Evolutionary conservation across 805 yeast species (phyloP), one percentile per base, ranked within the genome.

Genomic region (Sugiyamaella boreocaroliniensis): DNA sequence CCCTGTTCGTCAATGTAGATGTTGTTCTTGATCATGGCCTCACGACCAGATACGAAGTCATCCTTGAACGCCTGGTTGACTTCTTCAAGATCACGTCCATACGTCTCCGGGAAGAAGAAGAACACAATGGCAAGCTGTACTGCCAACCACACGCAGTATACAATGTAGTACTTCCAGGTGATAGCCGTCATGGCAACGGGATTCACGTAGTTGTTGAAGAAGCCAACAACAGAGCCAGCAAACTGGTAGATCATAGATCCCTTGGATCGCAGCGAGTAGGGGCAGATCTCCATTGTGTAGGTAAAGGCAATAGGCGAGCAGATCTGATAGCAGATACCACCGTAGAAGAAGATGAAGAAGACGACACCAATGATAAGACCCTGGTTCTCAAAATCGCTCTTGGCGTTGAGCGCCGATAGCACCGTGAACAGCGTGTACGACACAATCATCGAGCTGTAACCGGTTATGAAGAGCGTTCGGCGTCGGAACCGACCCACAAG

Each of bases 281-380:
- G 63, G 26, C 59, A 51, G n/a, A 64, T 50, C 48, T 64, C 68
- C 51, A 53, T 55, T 7, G 46, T 20, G 45, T 62, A 64, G 11
- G 61, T 52, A 40, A 53, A 20, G 19, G 51, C 55, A 29, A 59
- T 48, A 44, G 50, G 54, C 11, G 55, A 58, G 49, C 45, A 60
- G 29, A 48, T 48, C 48, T 53, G 56, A 48, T 53, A 53, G 8
- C 40, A 46, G 48, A 53, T 46, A n/a, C 50, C 43, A 51, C 50
- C 52, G 15, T 77, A 59, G 72, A 77, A 77, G 51, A 78, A 74
- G 76, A 77, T 74, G 11, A 79, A 78, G 62, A 71, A 67, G 22
- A 45, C 79, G 55, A 76, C 80, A 50, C 68, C 68, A 78, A 82
- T 69, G 47, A 74, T 76, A 34, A 70, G 63, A 2, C 65, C 22